phyloP scores from a whole-genome alignment of 352 stramenopile species.

The Phytophthora litchii region DNA sequence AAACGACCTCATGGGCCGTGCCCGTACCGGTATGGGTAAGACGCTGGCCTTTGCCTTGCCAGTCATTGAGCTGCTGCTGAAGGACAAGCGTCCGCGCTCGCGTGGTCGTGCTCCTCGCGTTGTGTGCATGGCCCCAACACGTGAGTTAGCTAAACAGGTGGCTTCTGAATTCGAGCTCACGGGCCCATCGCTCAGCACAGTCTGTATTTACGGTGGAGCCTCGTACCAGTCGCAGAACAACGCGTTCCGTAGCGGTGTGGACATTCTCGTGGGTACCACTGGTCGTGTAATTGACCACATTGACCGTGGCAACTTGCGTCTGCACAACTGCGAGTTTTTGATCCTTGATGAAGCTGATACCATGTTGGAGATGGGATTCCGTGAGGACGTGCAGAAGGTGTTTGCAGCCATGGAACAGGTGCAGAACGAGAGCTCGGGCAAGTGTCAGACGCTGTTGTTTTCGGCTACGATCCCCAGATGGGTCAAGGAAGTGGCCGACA shows the following conservation, averaged over 20 bases:
- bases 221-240: conserved; percentile 92
- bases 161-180: conserved; percentile 89
- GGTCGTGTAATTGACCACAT: conserved; percentile 94
- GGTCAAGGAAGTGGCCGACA: conserved; percentile 90
- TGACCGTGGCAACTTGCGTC: conserved; percentile 87
- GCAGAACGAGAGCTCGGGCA: conserved; percentile 53
- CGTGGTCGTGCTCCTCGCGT: conserved; percentile 88
- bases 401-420: conserved; percentile 83
- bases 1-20: conserved; percentile 97
- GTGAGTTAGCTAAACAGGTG: conserved; percentile 98
- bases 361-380: conserved; percentile 97
- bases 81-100: conserved; percentile 76
- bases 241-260: conserved; percentile 86
- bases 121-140: conserved; percentile 97
- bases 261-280: conserved; percentile 94
- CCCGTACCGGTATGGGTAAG: conserved; percentile 98
- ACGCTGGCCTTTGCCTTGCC: conserved; percentile 98
- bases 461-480: conserved; percentile 94
- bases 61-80: conserved; percentile 91
- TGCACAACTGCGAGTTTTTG: conserved; percentile 91
- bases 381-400: conserved; percentile 95
- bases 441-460: conserved; percentile 92
- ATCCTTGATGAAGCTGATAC: conserved; percentile 96
- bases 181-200: conserved; percentile 78
- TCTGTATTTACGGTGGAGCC: conserved; percentile 93